phyloP scores from a whole-genome alignment of 164 flowering plant species.

The Nymphaea colorata region DNA sequence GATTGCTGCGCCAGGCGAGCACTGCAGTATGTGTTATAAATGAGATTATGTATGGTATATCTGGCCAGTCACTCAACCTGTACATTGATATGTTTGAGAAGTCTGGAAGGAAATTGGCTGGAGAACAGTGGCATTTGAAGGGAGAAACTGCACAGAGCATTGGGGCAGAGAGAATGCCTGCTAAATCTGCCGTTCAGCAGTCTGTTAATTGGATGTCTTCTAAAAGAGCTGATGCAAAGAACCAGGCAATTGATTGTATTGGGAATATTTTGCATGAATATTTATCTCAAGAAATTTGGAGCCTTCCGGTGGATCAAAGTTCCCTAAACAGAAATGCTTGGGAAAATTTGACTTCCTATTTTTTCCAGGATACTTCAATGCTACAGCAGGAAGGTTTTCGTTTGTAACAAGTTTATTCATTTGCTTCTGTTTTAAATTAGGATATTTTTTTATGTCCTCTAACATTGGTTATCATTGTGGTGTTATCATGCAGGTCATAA shows the following conservation, averaged over 20 bases:
- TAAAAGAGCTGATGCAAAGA: constrained; percentile 18
- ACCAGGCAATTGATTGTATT: constrained; percentile 51
- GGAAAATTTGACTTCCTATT: constrained; percentile 36
- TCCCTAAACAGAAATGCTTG: constrained; percentile 26
- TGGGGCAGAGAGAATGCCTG: neutral
- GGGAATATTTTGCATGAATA: constrained; percentile 85
- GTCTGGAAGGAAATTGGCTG: constrained; percentile 16
- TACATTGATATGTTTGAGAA: constrained; percentile 33
- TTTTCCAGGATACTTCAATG: constrained; percentile 54
- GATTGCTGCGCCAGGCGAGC: constrained; percentile 71
- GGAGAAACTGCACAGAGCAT: constrained; percentile 8
- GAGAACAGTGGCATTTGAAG: constrained; percentile 7
- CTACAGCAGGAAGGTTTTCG: constrained; percentile 57
- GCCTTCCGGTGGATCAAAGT: constrained; percentile 46
- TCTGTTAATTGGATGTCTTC: constrained; percentile 32
- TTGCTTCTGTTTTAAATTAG: too few relatives aligned
- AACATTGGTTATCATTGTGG: too few relatives aligned
- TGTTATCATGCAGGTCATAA: constrained; percentile 48
- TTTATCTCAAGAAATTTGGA: constrained; percentile 78
- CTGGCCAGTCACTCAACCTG: constrained; percentile 41
- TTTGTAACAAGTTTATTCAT: neutral
- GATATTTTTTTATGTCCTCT: too few relatives aligned
- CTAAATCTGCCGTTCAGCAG: constrained; percentile 3
- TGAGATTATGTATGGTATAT: constrained; percentile 81
- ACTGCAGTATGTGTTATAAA: constrained; percentile 77